Evolutionary conservation across 495 filamentous ascomycete genomes (phyloP).

Genomic region (Aspergillus taichungensis): DNA sequence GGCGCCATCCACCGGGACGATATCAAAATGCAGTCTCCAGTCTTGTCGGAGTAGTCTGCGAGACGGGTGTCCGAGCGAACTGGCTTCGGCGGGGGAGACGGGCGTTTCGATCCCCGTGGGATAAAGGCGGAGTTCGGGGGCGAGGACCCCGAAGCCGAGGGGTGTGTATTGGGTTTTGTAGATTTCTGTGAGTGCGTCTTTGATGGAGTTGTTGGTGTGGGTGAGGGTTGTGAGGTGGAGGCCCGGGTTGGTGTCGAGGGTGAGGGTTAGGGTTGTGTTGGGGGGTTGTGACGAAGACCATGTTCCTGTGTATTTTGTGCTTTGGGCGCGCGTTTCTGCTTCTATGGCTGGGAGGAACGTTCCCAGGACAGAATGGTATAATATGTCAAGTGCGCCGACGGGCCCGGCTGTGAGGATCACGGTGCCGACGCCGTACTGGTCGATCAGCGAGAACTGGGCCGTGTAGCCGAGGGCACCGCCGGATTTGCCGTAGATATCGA

Average conservation of each 20-base stretch:
- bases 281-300: not conserved
- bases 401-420: conserved; percentile 6
- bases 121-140: conserved; percentile 4
- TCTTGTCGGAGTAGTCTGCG: conserved; percentile 2
- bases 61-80: not conserved
- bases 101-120: conserved; percentile 5
- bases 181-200: conserved; percentile 2
- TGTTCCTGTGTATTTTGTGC: not conserved
- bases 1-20: conserved; percentile 4
- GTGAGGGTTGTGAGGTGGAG: conserved; percentile 3
- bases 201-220: conserved; percentile 1
- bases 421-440: conserved; percentile 9
- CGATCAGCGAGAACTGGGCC: conserved; percentile 6
- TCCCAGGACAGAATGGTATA: conserved; percentile 7
- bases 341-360: conserved; percentile 6
- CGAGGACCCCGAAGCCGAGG: conserved; percentile 5
- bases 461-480: conserved; percentile 10
- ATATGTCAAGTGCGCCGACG: conserved; percentile 6
- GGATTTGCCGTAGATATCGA: conserved; percentile 11
- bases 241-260: conserved; percentile 3
- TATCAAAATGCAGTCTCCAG: conserved; percentile 9
- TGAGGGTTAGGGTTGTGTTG: not conserved
- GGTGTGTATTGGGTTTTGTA: conserved; percentile 2
- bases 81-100: not conserved
- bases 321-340: conserved; percentile 1